These are phyloP conservation scores for Calocera cornea DNA, from an alignment of 768 basidiomycete species.

Conservation along the genomic window DNA sequence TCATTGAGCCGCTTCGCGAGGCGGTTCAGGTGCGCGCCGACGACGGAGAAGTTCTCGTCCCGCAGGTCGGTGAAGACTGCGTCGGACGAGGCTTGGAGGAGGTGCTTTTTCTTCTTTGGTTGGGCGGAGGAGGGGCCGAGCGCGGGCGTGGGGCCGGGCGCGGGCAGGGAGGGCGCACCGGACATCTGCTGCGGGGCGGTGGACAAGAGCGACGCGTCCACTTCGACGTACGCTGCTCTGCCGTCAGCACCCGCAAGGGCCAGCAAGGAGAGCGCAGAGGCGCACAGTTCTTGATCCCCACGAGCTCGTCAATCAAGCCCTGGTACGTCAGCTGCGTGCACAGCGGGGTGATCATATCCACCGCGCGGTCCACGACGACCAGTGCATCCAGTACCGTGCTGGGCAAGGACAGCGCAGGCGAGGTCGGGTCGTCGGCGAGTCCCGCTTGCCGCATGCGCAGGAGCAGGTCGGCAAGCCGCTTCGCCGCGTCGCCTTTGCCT, in stretches of 20 bases:
- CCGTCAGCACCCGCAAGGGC: neutral
- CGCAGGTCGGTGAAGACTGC: constrained; percentile 68
- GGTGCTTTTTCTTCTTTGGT: constrained; percentile 74
- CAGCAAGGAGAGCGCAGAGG: constrained; percentile 7
- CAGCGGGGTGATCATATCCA: constrained; percentile 91
- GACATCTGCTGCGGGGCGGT: constrained; percentile 26
- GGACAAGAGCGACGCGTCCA: constrained; percentile 25
- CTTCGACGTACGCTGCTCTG: constrained; percentile 28
- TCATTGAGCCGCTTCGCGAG: constrained; percentile 77
- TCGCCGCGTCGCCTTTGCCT: constrained; percentile 72
- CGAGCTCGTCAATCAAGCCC: constrained; percentile 83
- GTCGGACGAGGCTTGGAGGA: constrained; percentile 64
- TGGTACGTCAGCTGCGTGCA: constrained; percentile 94
- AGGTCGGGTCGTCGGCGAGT: constrained; percentile 15
- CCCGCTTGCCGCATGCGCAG: neutral
- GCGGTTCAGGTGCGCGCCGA: constrained; percentile 67
- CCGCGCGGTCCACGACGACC: constrained; percentile 76
- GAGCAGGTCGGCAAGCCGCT: neutral
- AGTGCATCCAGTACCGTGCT: constrained; percentile 61
- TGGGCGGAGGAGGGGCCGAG: constrained; percentile 29
- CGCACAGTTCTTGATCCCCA: constrained; percentile 82
- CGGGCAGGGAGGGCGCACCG: constrained; percentile 42
- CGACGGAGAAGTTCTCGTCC: constrained; percentile 83
- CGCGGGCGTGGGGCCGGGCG: constrained; percentile 26
- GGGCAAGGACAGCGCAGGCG: constrained; percentile 19